Conservation (phyloP, 306 rosid species). For the Sphenostylis stenocarpa region DNA sequence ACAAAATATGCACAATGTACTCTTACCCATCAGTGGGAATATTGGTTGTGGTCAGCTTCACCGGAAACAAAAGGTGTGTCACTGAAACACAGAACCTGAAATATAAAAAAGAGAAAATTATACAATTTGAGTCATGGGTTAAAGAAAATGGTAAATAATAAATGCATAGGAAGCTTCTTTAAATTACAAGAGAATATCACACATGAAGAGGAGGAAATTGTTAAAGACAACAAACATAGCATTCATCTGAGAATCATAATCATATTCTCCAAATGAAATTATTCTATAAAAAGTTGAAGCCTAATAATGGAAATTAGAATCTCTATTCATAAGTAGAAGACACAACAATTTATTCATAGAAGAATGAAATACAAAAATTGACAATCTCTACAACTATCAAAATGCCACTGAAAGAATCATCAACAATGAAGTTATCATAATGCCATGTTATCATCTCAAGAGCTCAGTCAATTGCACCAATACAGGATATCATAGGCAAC, state of each 20-base stretch:
- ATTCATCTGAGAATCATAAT: slow-evolving; percentile 9
- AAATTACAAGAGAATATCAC: not conserved
- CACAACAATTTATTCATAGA: slow-evolving; percentile 1
- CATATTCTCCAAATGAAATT: not conserved
- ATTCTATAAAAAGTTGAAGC: not conserved
- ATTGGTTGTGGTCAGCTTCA: slow-evolving; percentile 58
- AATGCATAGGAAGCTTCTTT: not conserved
- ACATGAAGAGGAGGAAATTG: not conserved
- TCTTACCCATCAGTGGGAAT: slow-evolving; percentile 79
- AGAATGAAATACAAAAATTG: not conserved
- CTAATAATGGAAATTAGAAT: not conserved
- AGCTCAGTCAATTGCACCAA: slow-evolving; percentile 11
- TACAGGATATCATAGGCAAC: not conserved
- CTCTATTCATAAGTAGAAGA: slow-evolving; percentile 5
- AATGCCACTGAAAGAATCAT: not conserved
- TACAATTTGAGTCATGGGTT: not conserved
- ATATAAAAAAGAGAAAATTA: not conserved
- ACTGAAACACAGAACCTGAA: slow-evolving; percentile 73
- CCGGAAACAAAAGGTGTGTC: slow-evolving; percentile 66
- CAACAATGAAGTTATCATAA: slow-evolving; percentile 1
- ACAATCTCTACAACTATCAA: not conserved
- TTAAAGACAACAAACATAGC: not conserved
- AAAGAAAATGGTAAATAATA: slow-evolving; percentile 1
- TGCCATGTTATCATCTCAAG: not conserved
- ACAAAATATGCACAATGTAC: slow-evolving; percentile 26